Percentiles rank a stretch among this genome's conserved stretches.
Conservation (phyloP, 2,329 filamentous ascomycete species). For the Pestalotiopsis sp. region DNA sequence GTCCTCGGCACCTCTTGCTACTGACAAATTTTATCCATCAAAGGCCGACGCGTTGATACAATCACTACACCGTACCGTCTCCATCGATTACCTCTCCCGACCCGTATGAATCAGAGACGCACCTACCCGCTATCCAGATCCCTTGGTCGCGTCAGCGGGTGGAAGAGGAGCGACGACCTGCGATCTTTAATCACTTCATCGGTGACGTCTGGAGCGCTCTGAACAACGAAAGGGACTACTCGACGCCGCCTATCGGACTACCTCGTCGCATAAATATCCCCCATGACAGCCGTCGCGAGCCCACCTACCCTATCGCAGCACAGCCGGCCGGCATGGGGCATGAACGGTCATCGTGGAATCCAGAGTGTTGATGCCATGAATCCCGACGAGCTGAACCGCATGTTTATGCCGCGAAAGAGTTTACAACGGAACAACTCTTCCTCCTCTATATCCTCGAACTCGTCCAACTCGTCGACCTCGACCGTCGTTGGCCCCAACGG, state of each 20-base stretch:
- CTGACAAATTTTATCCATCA: slow-evolving; percentile 1
- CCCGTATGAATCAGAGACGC: not conserved
- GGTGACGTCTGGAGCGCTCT: not conserved
- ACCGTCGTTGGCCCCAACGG: slow-evolving; percentile 61
- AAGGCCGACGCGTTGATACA: slow-evolving; percentile 1
- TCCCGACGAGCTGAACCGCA: slow-evolving; percentile 80
- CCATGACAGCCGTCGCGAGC: slow-evolving; percentile 69
- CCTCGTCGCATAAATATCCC: slow-evolving; percentile 25
- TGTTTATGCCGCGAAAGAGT: slow-evolving; percentile 87
- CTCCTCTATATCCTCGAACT: slow-evolving; percentile 74
- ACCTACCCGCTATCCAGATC: not conserved
- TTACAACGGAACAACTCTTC: slow-evolving; percentile 88
- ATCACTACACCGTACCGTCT: not conserved
- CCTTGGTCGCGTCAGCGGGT: not conserved
- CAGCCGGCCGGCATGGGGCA: slow-evolving; percentile 65
- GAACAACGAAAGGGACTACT: not conserved
- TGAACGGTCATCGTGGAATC: slow-evolving; percentile 48
- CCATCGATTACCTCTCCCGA: not conserved
- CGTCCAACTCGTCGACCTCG: slow-evolving; percentile 59
- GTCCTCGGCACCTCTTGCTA: not conserved
- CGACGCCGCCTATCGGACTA: not conserved
- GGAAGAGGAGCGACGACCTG: slow-evolving; percentile 6
- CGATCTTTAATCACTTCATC: not conserved
- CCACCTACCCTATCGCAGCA: slow-evolving; percentile 64
- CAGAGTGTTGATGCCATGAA: slow-evolving; percentile 66